Percentiles rank a stretch among this genome's conserved stretches.
phyloP scores from a whole-genome alignment of 169 alveolate genomes.

The Eimeria acervulina region DNA sequence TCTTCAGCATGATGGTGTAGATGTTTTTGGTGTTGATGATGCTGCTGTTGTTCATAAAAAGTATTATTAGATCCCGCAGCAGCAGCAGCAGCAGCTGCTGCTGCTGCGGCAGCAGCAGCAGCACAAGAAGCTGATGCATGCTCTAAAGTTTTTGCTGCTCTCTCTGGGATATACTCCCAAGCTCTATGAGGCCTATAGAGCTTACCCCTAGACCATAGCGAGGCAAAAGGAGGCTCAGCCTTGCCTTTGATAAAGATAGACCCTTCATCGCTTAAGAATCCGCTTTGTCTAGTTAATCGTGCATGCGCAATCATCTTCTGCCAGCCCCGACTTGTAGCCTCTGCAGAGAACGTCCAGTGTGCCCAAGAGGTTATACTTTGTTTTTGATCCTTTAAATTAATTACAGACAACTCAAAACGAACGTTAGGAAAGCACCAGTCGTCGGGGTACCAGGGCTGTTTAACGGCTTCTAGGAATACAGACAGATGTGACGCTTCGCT shows the following conservation, averaged over 20 bases:
- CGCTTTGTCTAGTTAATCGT: slow-evolving; percentile 92
- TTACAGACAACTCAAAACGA: slow-evolving; percentile 94
- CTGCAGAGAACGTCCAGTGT: slow-evolving; percentile 93
- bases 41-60: neutral
- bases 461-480: slow-evolving; percentile 94
- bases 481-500: slow-evolving; percentile 92
- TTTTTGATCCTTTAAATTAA: slow-evolving; percentile 93
- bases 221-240: slow-evolving; percentile 95
- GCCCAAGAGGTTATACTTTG: slow-evolving; percentile 96
- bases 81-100: slow-evolving; percentile 56
- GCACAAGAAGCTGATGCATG: slow-evolving; percentile 53
- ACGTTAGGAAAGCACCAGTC: slow-evolving; percentile 96
- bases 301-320: slow-evolving; percentile 95
- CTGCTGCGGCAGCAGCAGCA: slow-evolving; percentile 71
- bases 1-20: no score
- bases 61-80: no score
- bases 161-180: slow-evolving; percentile 90
- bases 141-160: slow-evolving; percentile 83
- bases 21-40: neutral
- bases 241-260: slow-evolving; percentile 93
- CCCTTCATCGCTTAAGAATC: slow-evolving; percentile 95
- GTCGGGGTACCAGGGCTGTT: slow-evolving; percentile 95
- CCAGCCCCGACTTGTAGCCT: slow-evolving; percentile 95
- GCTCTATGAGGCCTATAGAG: slow-evolving; percentile 91
- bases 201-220: slow-evolving; percentile 93